Evolutionary conservation across 225 moss, liverwort and hornwort species (phyloP), one percentile per base, ranked within the genome.

Genomic region (Pseudisothecium myosuroides): DNA sequence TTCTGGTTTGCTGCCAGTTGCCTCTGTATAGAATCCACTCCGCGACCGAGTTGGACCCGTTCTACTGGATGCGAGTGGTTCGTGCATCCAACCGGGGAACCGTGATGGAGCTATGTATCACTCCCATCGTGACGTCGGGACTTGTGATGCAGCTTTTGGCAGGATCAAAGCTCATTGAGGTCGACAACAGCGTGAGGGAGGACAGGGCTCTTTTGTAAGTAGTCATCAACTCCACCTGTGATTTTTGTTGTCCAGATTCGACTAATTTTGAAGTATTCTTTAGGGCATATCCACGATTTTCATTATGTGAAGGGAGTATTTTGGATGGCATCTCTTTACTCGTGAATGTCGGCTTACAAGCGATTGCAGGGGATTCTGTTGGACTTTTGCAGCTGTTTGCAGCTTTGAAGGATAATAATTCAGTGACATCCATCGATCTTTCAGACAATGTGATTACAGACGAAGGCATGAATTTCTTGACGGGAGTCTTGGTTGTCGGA

Each of bases 201-300:
- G 97, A 98, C 91, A 93, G 98, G n/a, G 98, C 98, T 63, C 96
- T 98, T 60, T 88, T 98, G 98, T 97, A 94, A 96, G 96, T 96
- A 36, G 28, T 67, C 36, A 34, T 64, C 17, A 45, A 52, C 36
- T 78, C 32, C 23, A 6, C 17, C 15, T 43, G 4, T 85, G 61
- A 27, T 66, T 24, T 13, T 28, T 41, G 8, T n/a, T 62, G 58
- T 4, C 16, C 43, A 21, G n/a, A 64, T 9, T 63, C 36, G 36
- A 43, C 29, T 56, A 26, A 43, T 16, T 64, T 15, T 76, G 10
- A 36, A 67, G 43, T 47, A 39, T 47, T 52, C 11, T 78, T 50
- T 83, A 73, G 50, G 83, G 56, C 32, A 18, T 58, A 9, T 58
- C 63, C 47, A n/a, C 37, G 13, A 45, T 67, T 32, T 18, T 21